Evolutionary conservation across 306 rosid genomes (phyloP), one percentile per base, ranked within the genome.

Genomic region (Ormosia semicastrata): DNA sequence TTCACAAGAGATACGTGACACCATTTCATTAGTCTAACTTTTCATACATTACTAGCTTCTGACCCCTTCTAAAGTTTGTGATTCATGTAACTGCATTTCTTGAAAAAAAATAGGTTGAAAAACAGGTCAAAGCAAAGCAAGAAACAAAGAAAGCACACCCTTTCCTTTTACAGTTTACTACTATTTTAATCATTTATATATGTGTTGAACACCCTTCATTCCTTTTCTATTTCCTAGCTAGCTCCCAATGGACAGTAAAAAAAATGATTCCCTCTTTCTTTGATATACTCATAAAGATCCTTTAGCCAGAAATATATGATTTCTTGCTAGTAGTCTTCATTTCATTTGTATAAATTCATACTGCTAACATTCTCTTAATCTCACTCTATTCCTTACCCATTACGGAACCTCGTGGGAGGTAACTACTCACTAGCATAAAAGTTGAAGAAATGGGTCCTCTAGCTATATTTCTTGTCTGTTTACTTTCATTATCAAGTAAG

Each of bases 401-500:
- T 53, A 13, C 39, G n/a, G 14, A 76, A 4, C 46, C 46, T 7
- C 1, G 17, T 43, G 14, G 4, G 64, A 78, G 32, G 66, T 15
- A 65, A 78, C 30, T 12, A 14, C 15, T 52, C 56, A 32, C 37
- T 12, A 44, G 66, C 76, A 62, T 32, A 54, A 41, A 46, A 69
- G 15, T 44, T 59, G 11, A 50, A 63, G 14, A 68, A 72, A 91
- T 89, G 89, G 84, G 65, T 64, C 78, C 34, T 73, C 24, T 89
- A 34, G 81, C 67, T 69, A 73, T 85, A 39, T n/a, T 83, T 78
- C 70, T 89, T 33, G 12, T 83, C 53, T 82, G 78, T 67, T 52
- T 88, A 36, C 66, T 91, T 75, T 62, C 86, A 17, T 39, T 86
- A 79, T 85, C 92, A 71, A 52, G 92, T 90, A 83, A 78, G 89